Evolutionary conservation across 176 grass and related monocot species (phyloP), one percentile per base, ranked within the genome.

Genomic region (Ensete glaucum): DNA sequence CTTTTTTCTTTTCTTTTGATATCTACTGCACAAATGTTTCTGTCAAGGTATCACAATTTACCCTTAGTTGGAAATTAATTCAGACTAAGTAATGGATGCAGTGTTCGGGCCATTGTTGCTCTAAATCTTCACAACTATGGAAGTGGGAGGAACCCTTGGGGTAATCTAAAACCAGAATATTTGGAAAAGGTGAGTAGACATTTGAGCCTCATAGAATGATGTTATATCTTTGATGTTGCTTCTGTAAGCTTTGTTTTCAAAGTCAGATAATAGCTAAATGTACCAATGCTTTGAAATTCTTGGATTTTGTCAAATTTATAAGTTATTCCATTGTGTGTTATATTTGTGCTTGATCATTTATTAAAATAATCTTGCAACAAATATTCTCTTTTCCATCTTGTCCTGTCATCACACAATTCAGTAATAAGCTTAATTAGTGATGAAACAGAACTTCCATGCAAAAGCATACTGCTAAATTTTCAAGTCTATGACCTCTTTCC

Each of bases 81-180:
- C 12, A 64, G 11, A 64, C 50, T 63, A 49, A 51, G 15, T 82
- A 50, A 78, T 11, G 79, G 49, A 73, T 87, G 73, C 90, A 99
- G 90, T 78, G 90, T 99, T 68, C 93, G 95, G 78, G 95, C 95
- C 74, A 94, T 99, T 80, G 95, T 99, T 77, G 88, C 84, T 25
- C 53, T 99, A 64, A 99, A 99, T 86, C 95, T 99, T 87, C 95
- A 99, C 84, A 99, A 87, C 69, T 99, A 99, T 53, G 95, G 82
- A 49, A 99, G 95, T 78, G 95, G 95, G 81, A 91, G 88, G 76
- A 90, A 99, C 71, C 95, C 95, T 63, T 99, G 95, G 95, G 95
- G 95, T 71, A 91, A 82, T 74, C 85, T 91, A 74, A 99, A 99
- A 84, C 80, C 88, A 78, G 90, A 99, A 84, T 99, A 99, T 78